Evolutionary conservation across 176 grass and related monocot species (phyloP).

Genomic region (Carex kokanica): DNA sequence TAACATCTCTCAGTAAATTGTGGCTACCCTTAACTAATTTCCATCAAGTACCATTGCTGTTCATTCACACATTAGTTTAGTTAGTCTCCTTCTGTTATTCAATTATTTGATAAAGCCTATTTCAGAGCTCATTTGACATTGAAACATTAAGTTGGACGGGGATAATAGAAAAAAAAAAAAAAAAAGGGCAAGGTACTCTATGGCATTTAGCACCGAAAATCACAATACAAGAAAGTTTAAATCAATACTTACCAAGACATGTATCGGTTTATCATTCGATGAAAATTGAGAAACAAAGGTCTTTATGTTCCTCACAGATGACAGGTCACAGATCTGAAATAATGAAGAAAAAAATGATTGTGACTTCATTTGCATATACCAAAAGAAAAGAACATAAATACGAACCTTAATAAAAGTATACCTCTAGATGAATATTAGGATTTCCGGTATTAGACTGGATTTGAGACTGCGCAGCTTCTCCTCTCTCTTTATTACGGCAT

Average conservation of each 20-base stretch:
- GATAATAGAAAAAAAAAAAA: not conserved
- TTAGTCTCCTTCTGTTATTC: not conserved
- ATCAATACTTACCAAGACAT: constrained; percentile 68
- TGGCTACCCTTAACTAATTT: not conserved
- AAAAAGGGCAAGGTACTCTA: not conserved
- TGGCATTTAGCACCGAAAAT: not conserved
- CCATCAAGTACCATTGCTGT: not conserved
- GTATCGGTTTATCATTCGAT: constrained; percentile 53
- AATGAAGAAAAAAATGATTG: not conserved
- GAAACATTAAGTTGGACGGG: not conserved
- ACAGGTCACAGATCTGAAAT: constrained; percentile 81
- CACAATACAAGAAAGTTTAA: not conserved
- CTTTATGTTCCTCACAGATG: constrained; percentile 67
- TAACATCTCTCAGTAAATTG: constrained; percentile 7
- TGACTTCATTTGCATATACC: not conserved
- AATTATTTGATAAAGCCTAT: not conserved
- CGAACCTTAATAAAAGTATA: constrained; percentile 8
- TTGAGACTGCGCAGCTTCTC: constrained; percentile 62
- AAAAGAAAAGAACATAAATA: not conserved
- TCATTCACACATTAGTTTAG: not conserved
- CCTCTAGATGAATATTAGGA: constrained; percentile 76
- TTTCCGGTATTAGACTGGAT: constrained; percentile 81
- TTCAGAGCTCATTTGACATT: not conserved
- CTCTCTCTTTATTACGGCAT: constrained; percentile 86
- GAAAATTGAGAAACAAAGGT: constrained; percentile 72